phyloP scores from a whole-genome alignment of 139 green algal genomes.

The Coccomyxa sp. region DNA sequence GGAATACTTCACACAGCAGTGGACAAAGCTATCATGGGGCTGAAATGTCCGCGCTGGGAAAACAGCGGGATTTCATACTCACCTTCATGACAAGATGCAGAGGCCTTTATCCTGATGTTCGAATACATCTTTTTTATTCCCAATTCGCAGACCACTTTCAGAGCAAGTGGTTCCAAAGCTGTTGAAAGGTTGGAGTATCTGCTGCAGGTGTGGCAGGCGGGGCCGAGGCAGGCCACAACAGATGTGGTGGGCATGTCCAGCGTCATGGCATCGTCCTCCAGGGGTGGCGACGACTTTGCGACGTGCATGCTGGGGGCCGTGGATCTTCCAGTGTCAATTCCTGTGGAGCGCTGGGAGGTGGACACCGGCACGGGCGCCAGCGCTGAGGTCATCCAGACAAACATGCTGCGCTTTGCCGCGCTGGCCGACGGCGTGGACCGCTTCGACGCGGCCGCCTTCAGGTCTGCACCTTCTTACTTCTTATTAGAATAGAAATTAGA shows the following conservation, averaged over 20 bases:
- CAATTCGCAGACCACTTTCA: too few species aligned
- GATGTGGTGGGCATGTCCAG: slow-evolving; percentile 16
- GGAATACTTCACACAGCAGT: too few species aligned
- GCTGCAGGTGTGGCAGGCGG: background rate
- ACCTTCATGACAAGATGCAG: too few species aligned
- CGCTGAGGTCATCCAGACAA: slow-evolving; percentile 8
- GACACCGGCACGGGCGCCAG: slow-evolving; percentile 2
- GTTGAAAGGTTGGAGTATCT: too few species aligned
- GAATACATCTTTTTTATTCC: too few species aligned
- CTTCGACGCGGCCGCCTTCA: slow-evolving; percentile 66
- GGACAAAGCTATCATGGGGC: background rate
- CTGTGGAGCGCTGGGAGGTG: slow-evolving; percentile 21
- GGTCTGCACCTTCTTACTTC: slow-evolving; percentile 31
- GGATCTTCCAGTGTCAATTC: background rate
- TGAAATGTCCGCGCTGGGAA: too few species aligned
- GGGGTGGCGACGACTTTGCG: background rate
- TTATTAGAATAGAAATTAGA: too few species aligned
- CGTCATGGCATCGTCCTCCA: background rate
- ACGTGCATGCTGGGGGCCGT: background rate
- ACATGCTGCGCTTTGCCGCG: slow-evolving; percentile 44
- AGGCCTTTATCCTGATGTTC: too few species aligned
- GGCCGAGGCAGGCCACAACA: background rate
- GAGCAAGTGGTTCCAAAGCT: too few species aligned
- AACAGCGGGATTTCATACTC: too few species aligned
- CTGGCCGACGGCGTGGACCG: slow-evolving; percentile 43